Conservation (phyloP, 2,329 filamentous ascomycete genomes). For the Arachnopeziza araneosa region DNA sequence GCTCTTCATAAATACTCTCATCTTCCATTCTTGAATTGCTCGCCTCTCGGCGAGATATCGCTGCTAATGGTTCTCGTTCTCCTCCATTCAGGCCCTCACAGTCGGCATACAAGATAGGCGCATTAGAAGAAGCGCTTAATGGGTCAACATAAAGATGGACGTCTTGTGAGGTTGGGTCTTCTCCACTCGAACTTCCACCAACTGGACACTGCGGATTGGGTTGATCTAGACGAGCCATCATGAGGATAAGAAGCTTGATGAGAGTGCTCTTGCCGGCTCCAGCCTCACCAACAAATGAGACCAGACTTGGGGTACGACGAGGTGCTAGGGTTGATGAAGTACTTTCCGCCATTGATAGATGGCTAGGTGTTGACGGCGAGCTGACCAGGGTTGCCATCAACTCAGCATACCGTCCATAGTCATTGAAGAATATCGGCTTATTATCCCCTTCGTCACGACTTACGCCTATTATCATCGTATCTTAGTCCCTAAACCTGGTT, state of each 20-base stretch:
- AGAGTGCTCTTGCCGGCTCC: conserved; percentile 5
- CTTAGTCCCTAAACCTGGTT: no score
- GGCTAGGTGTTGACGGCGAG: neutral
- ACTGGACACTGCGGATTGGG: neutral
- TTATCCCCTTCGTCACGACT: no score
- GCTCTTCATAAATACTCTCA: neutral
- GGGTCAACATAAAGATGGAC: conserved; percentile 8
- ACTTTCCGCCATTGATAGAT: neutral
- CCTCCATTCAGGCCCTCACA: conserved; percentile 10
- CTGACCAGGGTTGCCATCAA: conserved; percentile 31
- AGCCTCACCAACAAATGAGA: conserved; percentile 10
- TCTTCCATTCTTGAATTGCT: neutral
- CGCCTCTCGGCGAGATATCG: neutral
- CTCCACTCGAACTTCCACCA: neutral
- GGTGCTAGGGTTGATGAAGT: neutral
- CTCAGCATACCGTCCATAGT: conserved; percentile 40
- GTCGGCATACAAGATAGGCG: neutral
- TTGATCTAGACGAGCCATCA: neutral
- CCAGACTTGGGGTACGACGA: conserved; percentile 28
- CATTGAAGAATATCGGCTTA: conserved; percentile 27
- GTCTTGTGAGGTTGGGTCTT: conserved; percentile 5
- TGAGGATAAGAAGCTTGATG: conserved; percentile 4
- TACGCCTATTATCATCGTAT: no score
- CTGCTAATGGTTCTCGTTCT: neutral
- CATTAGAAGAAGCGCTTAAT: no score